Base-by-base conservation (phyloP, 148 eudicot genomes). In the Beta vulgaris region DNA sequence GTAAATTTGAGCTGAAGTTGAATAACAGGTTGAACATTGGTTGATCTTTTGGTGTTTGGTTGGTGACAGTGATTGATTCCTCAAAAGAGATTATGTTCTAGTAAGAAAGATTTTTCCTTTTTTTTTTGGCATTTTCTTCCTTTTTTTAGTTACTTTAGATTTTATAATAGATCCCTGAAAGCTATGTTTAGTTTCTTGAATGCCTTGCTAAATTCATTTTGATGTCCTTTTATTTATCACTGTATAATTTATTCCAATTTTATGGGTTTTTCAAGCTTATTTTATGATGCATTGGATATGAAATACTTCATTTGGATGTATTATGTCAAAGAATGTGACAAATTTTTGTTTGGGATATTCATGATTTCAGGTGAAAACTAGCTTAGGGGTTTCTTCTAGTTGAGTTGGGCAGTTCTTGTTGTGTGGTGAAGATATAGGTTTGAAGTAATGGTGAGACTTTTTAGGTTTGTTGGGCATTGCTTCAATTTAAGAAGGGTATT, bases 401-500 rank as follows among this genome's bases (percentile, higher is more conserved):
- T 75, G 79, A 42, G 59, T 26, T 68, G 68, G 58, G 73, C n/a
- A n/a, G n/a, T n/a, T n/a, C n/a, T n/a, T n/a, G n/a, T n/a, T n/a
- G n/a, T n/a, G n/a, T n/a, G n/a, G n/a, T n/a, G n/a, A n/a, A n/a
- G n/a, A n/a, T n/a, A n/a, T n/a, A n/a, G n/a, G n/a, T n/a, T n/a
- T n/a, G 79, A 68, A 66, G 73, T 73, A 80, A 91, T 89, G 93
- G 77, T 71, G 73, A 80, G 73, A 83, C 15, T 84, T 1, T 71
- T 87, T 48, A 60, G 84, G 79, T 71, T 89, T 75, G 63, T 88
- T 68, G 43, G 78, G 88, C 96, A 49, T 76, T 92, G 79, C 97
- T 95, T 67, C 96, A 89, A 59, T 95, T 95, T 75, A 95, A 90
- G 82, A 95, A 95, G 83, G 97, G 98, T 63, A 87, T 95, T 39